Evolutionary conservation across 2,329 filamentous ascomycete species (phyloP), one percentile per base, ranked within the genome.

Genomic region (Colletotrichum lini): DNA sequence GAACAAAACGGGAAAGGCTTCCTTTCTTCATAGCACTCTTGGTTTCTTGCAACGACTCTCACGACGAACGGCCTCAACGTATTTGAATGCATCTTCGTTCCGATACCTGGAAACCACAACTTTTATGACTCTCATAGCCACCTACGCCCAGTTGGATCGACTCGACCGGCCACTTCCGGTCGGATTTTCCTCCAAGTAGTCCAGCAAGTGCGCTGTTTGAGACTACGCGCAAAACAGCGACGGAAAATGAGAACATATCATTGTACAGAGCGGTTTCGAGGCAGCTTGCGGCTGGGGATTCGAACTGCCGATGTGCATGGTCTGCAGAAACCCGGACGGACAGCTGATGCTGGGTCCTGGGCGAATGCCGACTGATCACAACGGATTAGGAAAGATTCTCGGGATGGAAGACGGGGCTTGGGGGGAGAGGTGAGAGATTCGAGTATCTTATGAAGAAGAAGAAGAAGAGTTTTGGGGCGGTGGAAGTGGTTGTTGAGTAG

Each of bases 1-100:
- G 74, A 75, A 73, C 73, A 75, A 73, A 73, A 74, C 69, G 73
- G 74, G 73, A 75, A 65, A 65, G 67, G 72, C 54, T 70, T 73
- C 59, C 62, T 61, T 65, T 73, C 60, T 70, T 70, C 70, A 65
- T 70, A 71, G 42, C 54, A 63, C 59, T 49, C 72, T 70, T 69
- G 63, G 54, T 68, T 72, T 44, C 65, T 64, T 60, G 56, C 64
- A 63, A 74, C 72, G 72, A 74, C 62, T 65, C 72, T 72, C 65
- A 73, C 61, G 72, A 73, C 61, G 70, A 62, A 72, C 44, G 70
- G 56, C 65, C 67, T 72, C 60, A 49, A 72, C 67, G 50, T 65
- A 61, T 72, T 65, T 72, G 49, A 70, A 70, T 70, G 67, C 60
- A 70, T 57, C 56, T 53, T 72, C 62, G 30, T 65, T 70, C 70